Base-by-base conservation (phyloP, 2,329 filamentous ascomycete genomes). In the Venturia carpophila region DNA sequence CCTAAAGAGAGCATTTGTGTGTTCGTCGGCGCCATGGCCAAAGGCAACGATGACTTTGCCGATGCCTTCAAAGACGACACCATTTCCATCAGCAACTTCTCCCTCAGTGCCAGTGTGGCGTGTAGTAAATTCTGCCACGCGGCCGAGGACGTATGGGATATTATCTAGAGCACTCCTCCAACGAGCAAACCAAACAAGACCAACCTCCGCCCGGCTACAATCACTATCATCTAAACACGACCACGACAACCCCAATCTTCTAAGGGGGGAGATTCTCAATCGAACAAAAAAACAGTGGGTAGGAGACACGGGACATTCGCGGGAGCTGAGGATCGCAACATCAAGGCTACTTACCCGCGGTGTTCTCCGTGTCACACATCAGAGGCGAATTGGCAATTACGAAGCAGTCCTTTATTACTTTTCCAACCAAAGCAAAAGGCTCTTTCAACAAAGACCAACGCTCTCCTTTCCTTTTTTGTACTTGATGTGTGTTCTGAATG, bases 101-200 rank as follows among this genome's bases (percentile, higher is more conserved):
- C 92, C 73, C 83, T 99, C 68, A 96, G 91, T 73, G 94, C 94
- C 67, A 97, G 93, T 80, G 94, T 99, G 68, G 93, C 94, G 55
- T 99, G 94, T 83, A 97, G 93, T 85, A 99, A 97, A 78, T 97
- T 99, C 82, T 97, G 94, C 78, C 94, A 99, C 78, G 94, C 93
- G 49, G 93, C 92, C 55, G 94, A 99, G 79, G 94, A 99, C 76
- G 88, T 89, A 43, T 99, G 94, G 94, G 87, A 91, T 74, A 90
- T 99, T 71, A 84, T 97, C 72, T 99, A 87, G 5, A 60, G 5
- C 7, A 27, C n/a, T 34, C 24, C 13, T 42, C 21, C 42, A 19
- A 47, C 42, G 47, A 49, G 6, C 34, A 49, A 27, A 52, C 11
- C 27, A 41, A 17, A 24, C 21, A 63, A 34, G 34, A 55, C 39